Conservation (phyloP, 495 filamentous ascomycete genomes). For the Haplographium delicatum region DNA sequence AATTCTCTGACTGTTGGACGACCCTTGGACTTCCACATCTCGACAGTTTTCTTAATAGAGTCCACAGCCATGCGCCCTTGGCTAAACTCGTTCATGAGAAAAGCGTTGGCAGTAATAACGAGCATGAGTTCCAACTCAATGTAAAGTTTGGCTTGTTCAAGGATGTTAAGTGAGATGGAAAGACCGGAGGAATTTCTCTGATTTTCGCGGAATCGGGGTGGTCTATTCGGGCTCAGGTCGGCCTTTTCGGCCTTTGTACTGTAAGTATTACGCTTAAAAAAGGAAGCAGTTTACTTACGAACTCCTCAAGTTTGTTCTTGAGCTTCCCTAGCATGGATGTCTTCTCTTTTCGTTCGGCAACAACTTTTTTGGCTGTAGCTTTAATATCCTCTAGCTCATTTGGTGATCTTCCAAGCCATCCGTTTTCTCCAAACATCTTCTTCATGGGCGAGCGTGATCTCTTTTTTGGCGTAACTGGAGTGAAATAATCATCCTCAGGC, state of each 20-base stretch:
- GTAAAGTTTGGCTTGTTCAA: conserved; percentile 46
- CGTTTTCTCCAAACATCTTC: conserved; percentile 48
- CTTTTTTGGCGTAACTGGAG: conserved; percentile 20
- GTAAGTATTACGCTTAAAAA: background rate
- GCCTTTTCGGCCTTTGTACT: conserved; percentile 19
- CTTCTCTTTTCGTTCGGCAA: conserved; percentile 20
- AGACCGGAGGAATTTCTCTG: conserved; percentile 22
- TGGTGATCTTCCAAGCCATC: conserved; percentile 39
- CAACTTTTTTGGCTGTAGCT: conserved; percentile 20
- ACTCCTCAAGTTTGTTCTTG: conserved; percentile 39
- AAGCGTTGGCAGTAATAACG: conserved; percentile 44
- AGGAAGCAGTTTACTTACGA: conserved; percentile 32
- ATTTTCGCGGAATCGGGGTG: background rate
- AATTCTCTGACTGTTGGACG: conserved; percentile 50
- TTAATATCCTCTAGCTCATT: conserved; percentile 29
- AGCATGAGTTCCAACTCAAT: conserved; percentile 52
- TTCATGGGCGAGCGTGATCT: conserved; percentile 41
- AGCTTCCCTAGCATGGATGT: conserved; percentile 40
- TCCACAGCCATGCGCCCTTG: conserved; percentile 41
- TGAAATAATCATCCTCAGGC: background rate
- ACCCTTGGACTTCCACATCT: conserved; percentile 45
- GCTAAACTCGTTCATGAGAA: conserved; percentile 41
- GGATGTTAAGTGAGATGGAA: conserved; percentile 39
- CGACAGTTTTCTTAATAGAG: conserved; percentile 41
- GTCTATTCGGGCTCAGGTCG: conserved; percentile 15